Evolutionary conservation across 1,284 basidiomycete species (phyloP), one percentile per base, ranked within the genome.

Genomic region (Apiotrichum montevideense): DNA sequence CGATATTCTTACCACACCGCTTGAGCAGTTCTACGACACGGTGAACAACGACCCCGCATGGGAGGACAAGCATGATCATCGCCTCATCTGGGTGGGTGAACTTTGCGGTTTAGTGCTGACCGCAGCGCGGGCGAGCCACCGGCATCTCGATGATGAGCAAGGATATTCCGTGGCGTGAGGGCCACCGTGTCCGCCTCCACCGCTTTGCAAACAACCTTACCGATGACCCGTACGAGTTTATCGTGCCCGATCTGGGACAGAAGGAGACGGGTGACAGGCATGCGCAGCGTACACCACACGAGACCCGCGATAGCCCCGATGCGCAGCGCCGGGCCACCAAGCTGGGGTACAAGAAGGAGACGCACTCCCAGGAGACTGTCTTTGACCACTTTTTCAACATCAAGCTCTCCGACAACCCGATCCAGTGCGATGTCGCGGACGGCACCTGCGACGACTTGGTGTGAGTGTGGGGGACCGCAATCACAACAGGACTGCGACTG

Each of bases 1-100:
- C n/a, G 79, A 80, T 54, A 78, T 80, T 49, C 70, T 79, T 6
- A 70, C 76, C 51, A 78, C 78, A 10, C 79, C 79, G 2, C 70
- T 80, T 4, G 79, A 80, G 51, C 79, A 80, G 60, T 79, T 78
- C 63, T 59, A 59, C 46, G 69, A 77, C 53, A 47, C 46, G 2
- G 57, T 69, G 3, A 73, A 75, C 0, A 64, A 66, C 47, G 79
- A 80, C 58, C 75, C 74, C 2, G 57, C 63, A 14, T 80, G 79
- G 79, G 73, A 77, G 46, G 61, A 72, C 11, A 80, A 80, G 66
- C 57, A 58, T 3, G 64, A 68, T 44, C 65, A 71, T 51, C 71
- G 73, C 54, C 63, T 80, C 1, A 72, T 74, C 13, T 80, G 79
- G 79, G 49, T 51, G 15, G 32, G 39, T 50, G 13, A 14, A 69